These are phyloP conservation scores for Scenedesmus sp. DNA, from an alignment of 163 green algal genomes.

Conservation along the genomic window DNA sequence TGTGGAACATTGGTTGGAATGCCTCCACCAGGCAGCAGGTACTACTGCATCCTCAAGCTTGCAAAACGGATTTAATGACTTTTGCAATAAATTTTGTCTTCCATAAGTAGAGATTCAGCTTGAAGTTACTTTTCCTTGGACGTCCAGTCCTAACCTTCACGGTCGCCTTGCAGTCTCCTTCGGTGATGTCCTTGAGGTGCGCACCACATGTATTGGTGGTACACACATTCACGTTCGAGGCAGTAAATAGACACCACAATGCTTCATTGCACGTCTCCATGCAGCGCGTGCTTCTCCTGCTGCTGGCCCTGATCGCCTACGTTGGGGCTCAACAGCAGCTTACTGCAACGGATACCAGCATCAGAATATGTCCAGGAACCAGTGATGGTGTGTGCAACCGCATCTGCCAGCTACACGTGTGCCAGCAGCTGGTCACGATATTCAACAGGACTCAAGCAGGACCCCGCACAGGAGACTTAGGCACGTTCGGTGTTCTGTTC, in stretches of 20 bases:
- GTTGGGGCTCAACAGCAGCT: background rate
- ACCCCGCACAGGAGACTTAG: background rate
- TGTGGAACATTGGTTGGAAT: background rate
- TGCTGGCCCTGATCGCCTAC: background rate
- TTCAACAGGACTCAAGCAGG: slow-evolving; percentile 9
- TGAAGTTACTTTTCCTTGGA: background rate
- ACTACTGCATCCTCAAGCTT: background rate
- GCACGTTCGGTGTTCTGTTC: background rate
- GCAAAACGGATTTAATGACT: too few relatives aligned
- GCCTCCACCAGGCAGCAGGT: too few relatives aligned
- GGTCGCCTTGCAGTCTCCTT: background rate
- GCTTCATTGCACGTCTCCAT: background rate
- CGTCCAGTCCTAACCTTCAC: background rate
- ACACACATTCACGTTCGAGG: background rate
- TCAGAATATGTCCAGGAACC: background rate
- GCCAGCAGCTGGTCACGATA: background rate
- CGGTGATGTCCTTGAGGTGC: background rate
- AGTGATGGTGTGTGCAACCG: background rate
- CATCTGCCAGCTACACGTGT: background rate
- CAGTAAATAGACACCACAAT: background rate
- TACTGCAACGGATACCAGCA: background rate
- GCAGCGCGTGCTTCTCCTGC: background rate
- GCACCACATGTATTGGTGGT: background rate
- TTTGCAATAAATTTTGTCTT: background rate
- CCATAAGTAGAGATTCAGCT: background rate